Conservation (phyloP, 2,329 filamentous ascomycete genomes). For the Leptosphaerulina australis region DNA sequence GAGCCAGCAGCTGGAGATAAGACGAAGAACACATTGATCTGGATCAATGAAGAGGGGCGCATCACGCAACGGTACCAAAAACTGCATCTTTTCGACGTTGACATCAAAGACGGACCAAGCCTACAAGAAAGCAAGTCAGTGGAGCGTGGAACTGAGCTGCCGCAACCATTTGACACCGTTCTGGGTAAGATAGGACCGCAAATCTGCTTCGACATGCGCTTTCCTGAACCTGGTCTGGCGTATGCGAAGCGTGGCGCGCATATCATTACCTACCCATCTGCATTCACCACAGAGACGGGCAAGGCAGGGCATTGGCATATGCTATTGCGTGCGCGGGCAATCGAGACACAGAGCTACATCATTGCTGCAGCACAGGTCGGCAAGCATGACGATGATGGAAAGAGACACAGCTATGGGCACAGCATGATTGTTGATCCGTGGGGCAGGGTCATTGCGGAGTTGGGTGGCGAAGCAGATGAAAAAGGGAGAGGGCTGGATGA, state of each 20-base stretch:
- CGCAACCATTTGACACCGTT: conserved; percentile 72
- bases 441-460: conserved; percentile 74
- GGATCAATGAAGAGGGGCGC: conserved; percentile 66
- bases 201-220: conserved; percentile 92
- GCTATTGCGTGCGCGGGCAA: conserved; percentile 77
- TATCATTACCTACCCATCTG: conserved; percentile 83
- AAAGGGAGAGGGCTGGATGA: conserved; percentile 42
- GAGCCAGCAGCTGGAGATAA: conserved; percentile 53
- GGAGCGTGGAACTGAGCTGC: conserved; percentile 60
- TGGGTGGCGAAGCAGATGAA: conserved; percentile 57
- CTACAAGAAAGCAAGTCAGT: conserved; percentile 71
- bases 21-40: conserved; percentile 69
- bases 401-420: conserved; percentile 81
- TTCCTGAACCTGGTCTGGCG: conserved; percentile 74
- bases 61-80: conserved; percentile 79
- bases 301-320: conserved; percentile 79
- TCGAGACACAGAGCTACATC: conserved; percentile 88
- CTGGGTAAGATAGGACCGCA: conserved; percentile 77
- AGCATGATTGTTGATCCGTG: conserved; percentile 87
- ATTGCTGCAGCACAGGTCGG: conserved; percentile 83
- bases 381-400: conserved; percentile 67
- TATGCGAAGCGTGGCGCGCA: conserved; percentile 72
- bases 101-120: conserved; percentile 61
- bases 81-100: conserved; percentile 84
- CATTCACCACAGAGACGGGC: conserved; percentile 87